These are phyloP conservation scores for Trametes gibbosa DNA, from an alignment of 768 basidiomycete genomes.

Conservation along the genomic window DNA sequence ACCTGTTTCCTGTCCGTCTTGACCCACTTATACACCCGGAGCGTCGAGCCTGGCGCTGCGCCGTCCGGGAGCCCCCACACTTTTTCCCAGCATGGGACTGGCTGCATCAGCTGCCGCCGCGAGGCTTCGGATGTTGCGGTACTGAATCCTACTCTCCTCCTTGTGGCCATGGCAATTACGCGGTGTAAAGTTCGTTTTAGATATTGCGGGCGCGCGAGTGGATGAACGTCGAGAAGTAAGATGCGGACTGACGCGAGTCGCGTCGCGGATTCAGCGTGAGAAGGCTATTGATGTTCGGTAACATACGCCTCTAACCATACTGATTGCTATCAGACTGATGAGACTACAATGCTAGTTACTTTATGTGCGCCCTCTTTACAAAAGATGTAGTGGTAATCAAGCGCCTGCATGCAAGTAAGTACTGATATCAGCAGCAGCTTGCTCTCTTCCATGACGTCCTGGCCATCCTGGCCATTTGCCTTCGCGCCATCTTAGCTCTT, in stretches of 20 bases:
- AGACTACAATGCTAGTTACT: too few relatives aligned
- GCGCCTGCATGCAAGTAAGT: too few relatives aligned
- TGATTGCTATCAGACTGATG: too few relatives aligned
- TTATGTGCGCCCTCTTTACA: too few relatives aligned
- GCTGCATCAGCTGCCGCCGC: conserved; percentile 82
- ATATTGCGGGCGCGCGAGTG: background rate
- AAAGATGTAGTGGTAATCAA: too few relatives aligned
- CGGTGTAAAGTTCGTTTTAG: background rate
- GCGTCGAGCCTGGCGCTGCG: conserved; percentile 49
- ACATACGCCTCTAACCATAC: too few relatives aligned
- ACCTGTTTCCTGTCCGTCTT: conserved; percentile 80
- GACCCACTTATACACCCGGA: conserved; percentile 76
- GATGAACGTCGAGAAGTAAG: background rate
- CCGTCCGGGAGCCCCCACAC: conserved; percentile 62
- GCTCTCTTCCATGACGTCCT: background rate
- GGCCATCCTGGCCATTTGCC: background rate
- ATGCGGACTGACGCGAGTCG: background rate
- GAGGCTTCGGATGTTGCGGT: conserved; percentile 77
- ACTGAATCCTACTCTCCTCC: conserved; percentile 75
- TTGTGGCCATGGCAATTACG: conserved; percentile 54
- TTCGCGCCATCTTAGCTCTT: background rate
- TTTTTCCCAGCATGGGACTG: conserved; percentile 86
- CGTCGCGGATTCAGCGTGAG: background rate
- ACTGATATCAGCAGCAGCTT: too few relatives aligned
- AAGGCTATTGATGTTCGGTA: too few relatives aligned